Evolutionary conservation across 2,329 filamentous ascomycete genomes (phyloP).

Genomic region (Beauveria asiatica): DNA sequence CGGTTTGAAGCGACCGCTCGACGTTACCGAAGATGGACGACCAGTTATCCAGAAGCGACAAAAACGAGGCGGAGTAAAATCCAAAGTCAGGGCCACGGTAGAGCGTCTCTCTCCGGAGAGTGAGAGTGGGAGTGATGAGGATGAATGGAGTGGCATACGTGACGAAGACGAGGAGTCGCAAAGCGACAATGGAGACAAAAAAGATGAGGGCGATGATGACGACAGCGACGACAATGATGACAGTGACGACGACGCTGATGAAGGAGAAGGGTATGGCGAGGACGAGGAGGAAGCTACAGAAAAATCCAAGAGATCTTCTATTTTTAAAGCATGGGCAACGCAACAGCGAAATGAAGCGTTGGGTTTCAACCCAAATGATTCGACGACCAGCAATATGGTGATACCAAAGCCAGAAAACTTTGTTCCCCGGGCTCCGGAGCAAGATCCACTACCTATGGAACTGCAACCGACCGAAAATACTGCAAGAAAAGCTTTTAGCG

Average conservation of each 20-base stretch:
- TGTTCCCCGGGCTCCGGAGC: conserved; percentile 56
- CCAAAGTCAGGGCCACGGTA: conserved; percentile 40
- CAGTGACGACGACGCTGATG: conserved; percentile 25
- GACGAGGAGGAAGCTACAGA: conserved; percentile 22
- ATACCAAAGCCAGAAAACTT: conserved; percentile 56
- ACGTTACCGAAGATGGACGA: conserved; percentile 67
- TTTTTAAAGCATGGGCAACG: conserved; percentile 91
- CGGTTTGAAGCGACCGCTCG: conserved; percentile 80
- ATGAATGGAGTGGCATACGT: conserved; percentile 56
- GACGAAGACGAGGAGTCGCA: conserved; percentile 32
- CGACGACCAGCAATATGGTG: conserved; percentile 33
- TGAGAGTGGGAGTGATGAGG: conserved; percentile 20
- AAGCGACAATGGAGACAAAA: conserved; percentile 18
- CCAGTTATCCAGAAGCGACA: conserved; percentile 80
- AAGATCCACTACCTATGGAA: conserved; percentile 62
- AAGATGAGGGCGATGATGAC: conserved; percentile 21
- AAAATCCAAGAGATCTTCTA: conserved; percentile 38
- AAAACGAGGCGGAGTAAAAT: conserved; percentile 54
- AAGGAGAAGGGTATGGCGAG: conserved; percentile 23
- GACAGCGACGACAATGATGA: conserved; percentile 19
- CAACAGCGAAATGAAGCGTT: conserved; percentile 77
- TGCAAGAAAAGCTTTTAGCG: conserved; percentile 65
- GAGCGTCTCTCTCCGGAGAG: conserved; percentile 31
- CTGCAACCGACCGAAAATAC: conserved; percentile 51
- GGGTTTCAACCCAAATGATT: conserved; percentile 48